phyloP scores from a whole-genome alignment of 345 rosid genomes.

The Populus nigra region DNA sequence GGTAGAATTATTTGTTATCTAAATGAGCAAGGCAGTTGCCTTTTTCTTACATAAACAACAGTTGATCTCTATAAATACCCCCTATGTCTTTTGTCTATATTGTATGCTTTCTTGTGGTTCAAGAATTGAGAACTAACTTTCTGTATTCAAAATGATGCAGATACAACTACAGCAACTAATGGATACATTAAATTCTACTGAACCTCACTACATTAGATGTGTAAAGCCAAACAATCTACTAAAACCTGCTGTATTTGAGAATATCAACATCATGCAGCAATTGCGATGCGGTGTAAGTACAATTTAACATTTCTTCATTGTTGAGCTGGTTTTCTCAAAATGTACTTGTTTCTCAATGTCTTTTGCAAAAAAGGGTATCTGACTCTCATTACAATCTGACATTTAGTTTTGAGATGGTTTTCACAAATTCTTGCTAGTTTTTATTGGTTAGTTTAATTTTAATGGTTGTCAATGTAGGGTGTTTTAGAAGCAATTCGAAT shows the following conservation, averaged over 20 bases:
- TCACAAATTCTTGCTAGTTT: background rate
- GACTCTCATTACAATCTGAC: conserved; percentile 5
- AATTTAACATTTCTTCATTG: conserved; percentile 7
- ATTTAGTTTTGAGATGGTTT: conserved; percentile 13
- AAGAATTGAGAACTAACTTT: conserved; percentile 20
- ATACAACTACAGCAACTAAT: conserved; percentile 79
- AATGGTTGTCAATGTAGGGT: conserved; percentile 51
- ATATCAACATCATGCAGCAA: conserved; percentile 94
- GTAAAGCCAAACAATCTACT: conserved; percentile 92
- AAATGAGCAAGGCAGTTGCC: background rate
- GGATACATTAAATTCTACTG: conserved; percentile 92
- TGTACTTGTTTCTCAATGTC: background rate
- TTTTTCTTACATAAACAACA: background rate
- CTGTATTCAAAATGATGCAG: conserved; percentile 48
- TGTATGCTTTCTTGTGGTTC: conserved; percentile 1
- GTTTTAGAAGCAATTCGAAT: conserved; percentile 95
- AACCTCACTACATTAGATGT: conserved; percentile 97
- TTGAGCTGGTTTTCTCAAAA: conserved; percentile 6
- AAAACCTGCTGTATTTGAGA: conserved; percentile 92
- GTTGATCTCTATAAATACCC: background rate
- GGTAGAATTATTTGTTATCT: conserved; percentile 39
- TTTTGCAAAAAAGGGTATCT: background rate
- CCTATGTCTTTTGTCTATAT: background rate
- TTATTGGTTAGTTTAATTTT: conserved; percentile 11
- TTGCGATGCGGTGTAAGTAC: conserved; percentile 89